A percentile compares a stretch with the other conserved stretches of the same genome.
Conservation (phyloP, 345 rosid species). For the Draba incana region DNA sequence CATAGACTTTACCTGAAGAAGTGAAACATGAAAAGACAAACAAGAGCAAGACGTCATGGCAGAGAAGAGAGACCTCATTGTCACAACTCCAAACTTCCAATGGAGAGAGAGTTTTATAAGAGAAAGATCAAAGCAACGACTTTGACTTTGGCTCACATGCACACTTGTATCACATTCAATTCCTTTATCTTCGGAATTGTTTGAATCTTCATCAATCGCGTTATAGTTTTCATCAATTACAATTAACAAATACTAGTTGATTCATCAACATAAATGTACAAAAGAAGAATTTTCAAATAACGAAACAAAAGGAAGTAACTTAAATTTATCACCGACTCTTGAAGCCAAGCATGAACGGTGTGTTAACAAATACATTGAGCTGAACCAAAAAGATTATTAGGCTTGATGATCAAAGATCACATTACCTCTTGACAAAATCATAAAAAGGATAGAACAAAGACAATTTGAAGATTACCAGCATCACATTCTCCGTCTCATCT, state of each 20-base stretch:
- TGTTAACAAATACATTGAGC: slow-evolving; percentile 8
- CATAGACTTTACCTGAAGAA: slow-evolving; percentile 54
- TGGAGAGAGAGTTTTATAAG: slow-evolving; percentile 21
- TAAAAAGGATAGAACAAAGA: slow-evolving; percentile 25
- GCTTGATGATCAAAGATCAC: slow-evolving; percentile 26
- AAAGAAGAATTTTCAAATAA: not conserved
- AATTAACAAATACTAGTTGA: not conserved
- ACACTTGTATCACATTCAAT: slow-evolving; percentile 16
- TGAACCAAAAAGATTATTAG: slow-evolving; percentile 33
- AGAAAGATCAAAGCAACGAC: slow-evolving; percentile 21
- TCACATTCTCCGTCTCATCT: slow-evolving; percentile 50
- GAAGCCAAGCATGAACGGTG: slow-evolving; percentile 20
- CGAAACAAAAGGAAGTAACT: slow-evolving; percentile 5
- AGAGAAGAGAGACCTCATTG: slow-evolving; percentile 52
- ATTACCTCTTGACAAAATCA: slow-evolving; percentile 17
- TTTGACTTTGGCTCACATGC: not conserved
- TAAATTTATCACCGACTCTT: not conserved
- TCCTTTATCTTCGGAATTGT: slow-evolving; percentile 6
- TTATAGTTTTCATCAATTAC: not conserved
- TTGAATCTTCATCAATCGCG: not conserved
- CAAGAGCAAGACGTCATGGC: slow-evolving; percentile 50
- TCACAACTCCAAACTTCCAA: slow-evolving; percentile 16
- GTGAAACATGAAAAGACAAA: slow-evolving; percentile 57
- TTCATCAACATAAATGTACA: not conserved
- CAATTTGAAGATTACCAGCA: slow-evolving; percentile 4